These are phyloP conservation scores for Oehlia diaphana DNA, from an alignment of 192 early-diverging fungal genomes.

Conservation along the genomic window DNA sequence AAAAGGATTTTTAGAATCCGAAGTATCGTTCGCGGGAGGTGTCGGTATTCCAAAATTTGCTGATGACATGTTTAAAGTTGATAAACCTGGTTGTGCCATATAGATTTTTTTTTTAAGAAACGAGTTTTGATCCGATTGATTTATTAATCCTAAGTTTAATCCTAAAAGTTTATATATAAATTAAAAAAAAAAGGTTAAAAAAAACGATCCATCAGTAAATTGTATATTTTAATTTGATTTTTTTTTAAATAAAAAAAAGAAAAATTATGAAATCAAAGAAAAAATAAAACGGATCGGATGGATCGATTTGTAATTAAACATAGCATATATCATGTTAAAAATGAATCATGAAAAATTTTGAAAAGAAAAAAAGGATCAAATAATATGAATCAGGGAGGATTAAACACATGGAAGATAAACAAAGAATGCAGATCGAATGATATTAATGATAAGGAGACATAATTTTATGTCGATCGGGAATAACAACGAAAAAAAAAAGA, in stretches of 20 bases:
- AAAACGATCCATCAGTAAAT: background rate
- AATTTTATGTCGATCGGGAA: too few species aligned
- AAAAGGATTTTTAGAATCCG: constrained; percentile 1
- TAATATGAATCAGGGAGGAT: too few species aligned
- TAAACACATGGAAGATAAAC: too few species aligned
- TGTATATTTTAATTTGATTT: too few species aligned
- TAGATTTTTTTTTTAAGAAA: background rate
- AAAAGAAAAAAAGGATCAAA: too few species aligned
- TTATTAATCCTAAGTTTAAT: background rate
- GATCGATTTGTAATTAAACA: background rate
- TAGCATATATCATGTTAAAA: background rate
- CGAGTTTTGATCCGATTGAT: background rate
- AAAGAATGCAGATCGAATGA: too few species aligned
- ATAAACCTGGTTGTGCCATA: background rate
- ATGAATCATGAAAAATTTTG: too few species aligned
- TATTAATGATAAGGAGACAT: too few species aligned
- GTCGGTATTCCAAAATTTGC: constrained; percentile 24
- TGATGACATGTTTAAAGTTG: background rate
- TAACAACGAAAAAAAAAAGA: too few species aligned
- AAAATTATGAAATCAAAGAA: too few species aligned
- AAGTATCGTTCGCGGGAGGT: background rate
- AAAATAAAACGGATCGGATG: background rate
- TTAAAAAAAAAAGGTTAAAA: background rate
- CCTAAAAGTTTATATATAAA: too few species aligned
- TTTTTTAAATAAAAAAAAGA: too few species aligned